Evolutionary conservation across 768 basidiomycete genomes (phyloP).

Genomic region (Rhodotorula paludigena): DNA sequence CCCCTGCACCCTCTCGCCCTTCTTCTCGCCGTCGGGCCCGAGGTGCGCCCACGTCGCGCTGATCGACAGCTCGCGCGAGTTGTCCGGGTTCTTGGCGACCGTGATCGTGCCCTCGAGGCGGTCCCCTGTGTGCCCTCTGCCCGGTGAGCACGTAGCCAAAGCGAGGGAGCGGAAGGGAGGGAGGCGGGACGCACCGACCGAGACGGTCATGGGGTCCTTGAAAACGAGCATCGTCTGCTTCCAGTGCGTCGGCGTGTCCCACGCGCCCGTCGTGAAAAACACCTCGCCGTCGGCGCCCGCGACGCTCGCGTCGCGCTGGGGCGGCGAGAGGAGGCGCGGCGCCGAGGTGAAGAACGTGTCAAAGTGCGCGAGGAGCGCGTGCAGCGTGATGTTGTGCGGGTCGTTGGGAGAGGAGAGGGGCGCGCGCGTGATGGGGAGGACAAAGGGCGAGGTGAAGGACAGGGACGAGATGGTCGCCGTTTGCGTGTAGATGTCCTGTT

Average conservation of each 20-base stretch:
- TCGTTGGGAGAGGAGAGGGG: slow-evolving; percentile 45
- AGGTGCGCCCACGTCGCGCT: slow-evolving; percentile 56
- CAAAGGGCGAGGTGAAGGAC: slow-evolving; percentile 73
- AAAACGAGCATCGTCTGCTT: slow-evolving; percentile 89
- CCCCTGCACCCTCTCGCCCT: slow-evolving; percentile 23
- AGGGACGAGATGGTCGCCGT: slow-evolving; percentile 65
- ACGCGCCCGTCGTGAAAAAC: slow-evolving; percentile 77
- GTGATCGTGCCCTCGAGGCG: slow-evolving; percentile 72
- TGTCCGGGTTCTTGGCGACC: slow-evolving; percentile 70
- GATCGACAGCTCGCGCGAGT: slow-evolving; percentile 82
- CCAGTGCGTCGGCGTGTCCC: slow-evolving; percentile 88
- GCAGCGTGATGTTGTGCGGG: slow-evolving; percentile 54
- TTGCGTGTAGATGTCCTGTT: slow-evolving; percentile 71
- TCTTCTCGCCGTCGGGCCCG: not conserved
- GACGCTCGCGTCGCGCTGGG: slow-evolving; percentile 23
- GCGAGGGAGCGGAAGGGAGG: slow-evolving; percentile 46
- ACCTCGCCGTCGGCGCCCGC: slow-evolving; percentile 36
- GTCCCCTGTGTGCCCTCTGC: slow-evolving; percentile 57
- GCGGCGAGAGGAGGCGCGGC: slow-evolving; percentile 40
- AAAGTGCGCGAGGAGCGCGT: slow-evolving; percentile 84
- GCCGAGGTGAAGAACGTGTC: slow-evolving; percentile 76
- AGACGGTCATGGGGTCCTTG: slow-evolving; percentile 65
- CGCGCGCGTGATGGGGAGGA: slow-evolving; percentile 51
- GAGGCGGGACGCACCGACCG: slow-evolving; percentile 54
- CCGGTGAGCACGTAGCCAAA: not conserved